Evolutionary conservation across 257 asterid genomes (phyloP).

Genomic region (Solanum paucissectum): DNA sequence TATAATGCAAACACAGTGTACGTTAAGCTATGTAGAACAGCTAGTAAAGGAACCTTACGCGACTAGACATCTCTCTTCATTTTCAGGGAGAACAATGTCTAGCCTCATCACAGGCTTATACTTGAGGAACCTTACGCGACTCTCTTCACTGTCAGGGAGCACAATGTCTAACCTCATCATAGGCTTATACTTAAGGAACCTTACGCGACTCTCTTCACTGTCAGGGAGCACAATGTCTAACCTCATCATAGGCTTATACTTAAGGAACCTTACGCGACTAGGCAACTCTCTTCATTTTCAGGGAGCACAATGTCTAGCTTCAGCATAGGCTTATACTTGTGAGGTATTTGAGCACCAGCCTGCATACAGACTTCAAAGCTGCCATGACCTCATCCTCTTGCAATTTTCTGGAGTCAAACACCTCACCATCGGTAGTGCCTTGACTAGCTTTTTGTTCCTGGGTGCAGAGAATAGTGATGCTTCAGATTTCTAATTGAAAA

Average conservation of each 20-base stretch:
- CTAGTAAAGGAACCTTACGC: slow-evolving; percentile 23
- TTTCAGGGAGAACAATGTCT: slow-evolving; percentile 70
- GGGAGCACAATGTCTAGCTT: slow-evolving; percentile 53
- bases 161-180: slow-evolving; percentile 90
- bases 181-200: slow-evolving; percentile 35
- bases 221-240: slow-evolving; percentile 69
- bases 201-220: slow-evolving; percentile 39
- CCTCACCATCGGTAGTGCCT: background rate
- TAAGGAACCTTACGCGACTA: slow-evolving; percentile 38
- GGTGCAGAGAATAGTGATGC: background rate
- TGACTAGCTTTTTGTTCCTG: background rate
- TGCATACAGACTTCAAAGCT: slow-evolving; percentile 33
- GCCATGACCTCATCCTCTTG: background rate
- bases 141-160: slow-evolving; percentile 57
- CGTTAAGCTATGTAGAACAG: background rate
- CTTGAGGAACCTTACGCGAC: slow-evolving; percentile 7
- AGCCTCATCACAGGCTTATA: slow-evolving; percentile 84
- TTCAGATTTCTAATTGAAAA: background rate
- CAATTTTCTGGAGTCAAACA: background rate
- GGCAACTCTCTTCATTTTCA: slow-evolving; percentile 45
- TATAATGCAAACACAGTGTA: background rate
- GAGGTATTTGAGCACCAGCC: slow-evolving; percentile 64
- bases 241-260: slow-evolving; percentile 82
- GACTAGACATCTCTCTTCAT: slow-evolving; percentile 21
- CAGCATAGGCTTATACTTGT: slow-evolving; percentile 47